A percentile compares a stretch with the other conserved stretches of the same genome.
Conservation (phyloP, 352 stramenopile species). For the Nothophytophthora sp. region DNA sequence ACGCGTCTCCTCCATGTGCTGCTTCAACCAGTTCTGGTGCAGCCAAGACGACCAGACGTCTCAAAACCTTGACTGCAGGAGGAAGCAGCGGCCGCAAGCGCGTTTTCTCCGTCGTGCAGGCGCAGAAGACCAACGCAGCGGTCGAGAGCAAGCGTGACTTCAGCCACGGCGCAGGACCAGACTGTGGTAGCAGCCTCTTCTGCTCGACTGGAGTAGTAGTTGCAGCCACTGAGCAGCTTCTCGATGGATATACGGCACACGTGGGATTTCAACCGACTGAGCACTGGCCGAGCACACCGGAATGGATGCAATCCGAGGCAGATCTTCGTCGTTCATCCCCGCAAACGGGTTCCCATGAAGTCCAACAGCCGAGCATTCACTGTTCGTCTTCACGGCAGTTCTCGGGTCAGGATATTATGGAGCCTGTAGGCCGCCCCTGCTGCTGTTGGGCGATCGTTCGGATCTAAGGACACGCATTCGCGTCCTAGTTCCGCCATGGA, state of each 20-base stretch:
- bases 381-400: no score
- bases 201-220: conserved; percentile 42
- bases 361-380: no score
- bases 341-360: no score
- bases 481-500: not conserved
- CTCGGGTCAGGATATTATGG: no score
- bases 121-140: conserved; percentile 64
- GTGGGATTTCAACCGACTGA: no score
- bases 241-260: conserved; percentile 65
- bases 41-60: no score
- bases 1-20: no score
- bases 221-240: conserved; percentile 65
- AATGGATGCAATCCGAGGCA: no score
- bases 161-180: conserved; percentile 11
- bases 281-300: no score
- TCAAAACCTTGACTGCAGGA: no score
- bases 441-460: not conserved
- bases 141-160: conserved; percentile 62
- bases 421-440: not conserved
- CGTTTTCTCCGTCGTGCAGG: conserved; percentile 62
- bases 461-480: not conserved
- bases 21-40: no score
- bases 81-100: conserved; percentile 27
- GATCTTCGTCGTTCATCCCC: no score
- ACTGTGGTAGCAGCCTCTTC: not conserved